Evolutionary conservation across 768 basidiomycete species (phyloP), one percentile per base, ranked within the genome.

Genomic region (Galerina sulciceps): DNA sequence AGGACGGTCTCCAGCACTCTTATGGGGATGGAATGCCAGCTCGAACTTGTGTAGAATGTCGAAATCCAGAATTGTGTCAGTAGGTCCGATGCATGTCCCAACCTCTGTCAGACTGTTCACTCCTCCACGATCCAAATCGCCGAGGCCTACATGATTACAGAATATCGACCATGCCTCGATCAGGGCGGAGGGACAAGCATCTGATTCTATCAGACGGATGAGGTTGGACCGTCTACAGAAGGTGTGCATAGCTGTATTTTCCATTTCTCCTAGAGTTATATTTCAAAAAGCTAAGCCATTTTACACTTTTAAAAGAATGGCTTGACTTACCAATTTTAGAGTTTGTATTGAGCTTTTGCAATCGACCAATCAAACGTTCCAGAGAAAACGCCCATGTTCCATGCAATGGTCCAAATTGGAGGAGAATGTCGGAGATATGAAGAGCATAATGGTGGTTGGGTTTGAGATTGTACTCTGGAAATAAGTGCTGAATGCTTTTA

Each of bases 391-490:
- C 52, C 52, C 52, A 53, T 14, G 52, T 53, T 2, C 52, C 52
- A 53, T 53, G 52, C 41, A 53, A 26, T 5, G 64, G 55, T 46
- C 64, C 38, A 65, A 62, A 46, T 31, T 55, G 35, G 15, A 10
- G 76, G 78, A 85, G 66, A 69, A 76, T 55, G 78, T 31, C 26
- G 2, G 26, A 31, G 26, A 31, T 31, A 31, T 31, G 26, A 31
- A 31, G 26, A 31, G 62, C 59, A 45, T 64, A 67, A 11, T 59
- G 35, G n/a, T 66, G 53, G 1, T 44, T 52, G 23, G 64, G 67
- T 1, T 46, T n/a, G 2, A 45, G 17, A 15, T 60, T 58, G 10
- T 45, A 10, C 51, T 65, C 26, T 31, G 26, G 26, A 31, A 31
- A 31, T 3, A 31, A 31, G 0, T 1, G 0, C 26, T 31, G 26